phyloP scores from a whole-genome alignment of 306 rosid species.

The Corylus heterophylla region DNA sequence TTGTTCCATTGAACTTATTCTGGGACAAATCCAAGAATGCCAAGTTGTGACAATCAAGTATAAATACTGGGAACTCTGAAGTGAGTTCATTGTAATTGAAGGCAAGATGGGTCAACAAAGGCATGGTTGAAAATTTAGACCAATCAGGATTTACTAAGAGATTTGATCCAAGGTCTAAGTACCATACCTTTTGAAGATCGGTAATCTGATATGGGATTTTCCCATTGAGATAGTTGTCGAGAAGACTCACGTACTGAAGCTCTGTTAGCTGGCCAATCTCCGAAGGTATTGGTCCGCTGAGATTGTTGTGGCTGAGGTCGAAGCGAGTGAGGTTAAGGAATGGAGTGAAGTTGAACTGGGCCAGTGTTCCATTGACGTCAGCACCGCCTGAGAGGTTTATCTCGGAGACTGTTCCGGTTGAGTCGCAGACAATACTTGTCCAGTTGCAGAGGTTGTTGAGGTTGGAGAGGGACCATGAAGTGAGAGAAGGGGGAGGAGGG shows the following conservation, averaged over 20 bases:
- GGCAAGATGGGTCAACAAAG: conserved; percentile 43
- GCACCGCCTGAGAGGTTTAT: conserved; percentile 38
- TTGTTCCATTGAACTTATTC: conserved; percentile 34
- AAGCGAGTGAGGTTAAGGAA: conserved; percentile 47
- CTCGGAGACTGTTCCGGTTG: conserved; percentile 27
- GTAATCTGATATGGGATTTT: conserved; percentile 55
- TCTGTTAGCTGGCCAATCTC: conserved; percentile 47
- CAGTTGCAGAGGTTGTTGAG: conserved; percentile 31
- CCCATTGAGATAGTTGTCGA: conserved; percentile 40
- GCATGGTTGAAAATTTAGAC: conserved; percentile 51
- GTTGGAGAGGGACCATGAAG: conserved; percentile 38
- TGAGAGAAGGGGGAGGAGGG: conserved; percentile 11
- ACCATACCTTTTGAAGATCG: conserved; percentile 56
- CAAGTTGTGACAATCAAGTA: conserved; percentile 47
- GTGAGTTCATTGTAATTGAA: conserved; percentile 25
- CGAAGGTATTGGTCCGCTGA: conserved; percentile 50
- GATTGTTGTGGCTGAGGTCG: conserved; percentile 48
- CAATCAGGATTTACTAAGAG: conserved; percentile 38
- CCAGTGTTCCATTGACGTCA: conserved; percentile 33
- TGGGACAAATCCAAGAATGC: conserved; percentile 59
- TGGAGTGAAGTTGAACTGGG: conserved; percentile 38
- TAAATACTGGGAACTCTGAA: conserved; percentile 54
- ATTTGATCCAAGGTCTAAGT: conserved; percentile 53
- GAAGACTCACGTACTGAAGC: conserved; percentile 50
- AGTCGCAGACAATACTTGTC: conserved; percentile 26